A percentile compares a stretch with the other conserved stretches of the same genome.
These are phyloP conservation scores for Silene vulgaris DNA, from an alignment of 179 eudicot species.

Conservation along the genomic window DNA sequence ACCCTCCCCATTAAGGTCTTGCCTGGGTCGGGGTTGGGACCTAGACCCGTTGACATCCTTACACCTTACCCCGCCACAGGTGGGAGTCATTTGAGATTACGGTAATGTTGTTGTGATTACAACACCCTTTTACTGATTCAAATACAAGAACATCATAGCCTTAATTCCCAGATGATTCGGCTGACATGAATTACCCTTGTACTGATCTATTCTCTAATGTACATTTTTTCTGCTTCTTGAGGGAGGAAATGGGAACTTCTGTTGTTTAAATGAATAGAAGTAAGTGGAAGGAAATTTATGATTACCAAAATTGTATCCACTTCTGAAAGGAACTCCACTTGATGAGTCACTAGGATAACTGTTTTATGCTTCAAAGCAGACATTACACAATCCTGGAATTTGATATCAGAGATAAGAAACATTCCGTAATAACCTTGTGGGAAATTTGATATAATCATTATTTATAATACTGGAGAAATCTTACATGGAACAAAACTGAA, in stretches of 20 bases:
- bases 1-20: no score
- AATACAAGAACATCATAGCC: no score
- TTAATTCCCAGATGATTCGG: no score
- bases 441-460: background rate
- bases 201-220: no score
- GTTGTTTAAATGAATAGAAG: no score
- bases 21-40: no score
- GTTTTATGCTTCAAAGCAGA: slow-evolving; percentile 32
- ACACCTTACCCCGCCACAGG: no score
- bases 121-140: no score
- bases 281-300: background rate
- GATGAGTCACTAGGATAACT: slow-evolving; percentile 40
- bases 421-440: background rate
- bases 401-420: background rate
- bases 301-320: slow-evolving; percentile 28
- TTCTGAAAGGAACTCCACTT: slow-evolving; percentile 41
- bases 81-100: no score
- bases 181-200: no score
- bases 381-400: slow-evolving; percentile 39
- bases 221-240: background rate
- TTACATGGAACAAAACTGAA: slow-evolving; percentile 59
- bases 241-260: background rate
- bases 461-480: background rate
- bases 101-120: no score
- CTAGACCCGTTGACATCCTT: no score